phyloP scores from a whole-genome alignment of 2,329 filamentous ascomycete species.

The Amauroascus verrucosus region DNA sequence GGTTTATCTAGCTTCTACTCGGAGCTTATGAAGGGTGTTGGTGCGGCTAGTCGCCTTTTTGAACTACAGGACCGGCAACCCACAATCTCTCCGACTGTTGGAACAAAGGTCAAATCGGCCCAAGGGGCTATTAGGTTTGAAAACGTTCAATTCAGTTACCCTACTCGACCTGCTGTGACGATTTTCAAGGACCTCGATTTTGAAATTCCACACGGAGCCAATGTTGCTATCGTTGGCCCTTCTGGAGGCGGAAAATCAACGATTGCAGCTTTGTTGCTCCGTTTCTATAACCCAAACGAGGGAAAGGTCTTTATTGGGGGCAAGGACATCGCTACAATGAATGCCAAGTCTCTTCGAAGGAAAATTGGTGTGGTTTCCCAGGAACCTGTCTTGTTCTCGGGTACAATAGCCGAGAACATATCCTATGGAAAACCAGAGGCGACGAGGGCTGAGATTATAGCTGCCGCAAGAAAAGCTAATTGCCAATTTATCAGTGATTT shows the following conservation, averaged over 20 bases:
- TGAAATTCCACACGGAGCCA: conserved; percentile 82
- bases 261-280: conserved; percentile 77
- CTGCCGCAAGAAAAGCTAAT: conserved; percentile 82
- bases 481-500: conserved; percentile 96
- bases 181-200: conserved; percentile 89
- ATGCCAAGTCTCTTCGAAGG: conserved; percentile 81
- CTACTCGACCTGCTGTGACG: conserved; percentile 77
- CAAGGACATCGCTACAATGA: conserved; percentile 72
- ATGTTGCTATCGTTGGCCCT: conserved; percentile 92
- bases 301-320: conserved; percentile 77
- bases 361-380: conserved; percentile 93
- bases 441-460: conserved; percentile 67
- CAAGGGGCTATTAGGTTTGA: conserved; percentile 82
- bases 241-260: conserved; percentile 95
- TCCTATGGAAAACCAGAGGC: conserved; percentile 78
- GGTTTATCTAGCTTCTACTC: conserved; percentile 94
- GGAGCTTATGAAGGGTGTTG: conserved; percentile 97
- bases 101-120: conserved; percentile 66
- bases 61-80: conserved; percentile 87
- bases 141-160: conserved; percentile 80
- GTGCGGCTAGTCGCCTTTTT: conserved; percentile 89
- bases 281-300: conserved; percentile 76
- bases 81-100: conserved; percentile 76
- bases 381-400: conserved; percentile 85
- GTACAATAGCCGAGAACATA: conserved; percentile 71